phyloP scores from a whole-genome alignment of 2,329 filamentous ascomycete species.

The Furcasterigmium furcatum region DNA sequence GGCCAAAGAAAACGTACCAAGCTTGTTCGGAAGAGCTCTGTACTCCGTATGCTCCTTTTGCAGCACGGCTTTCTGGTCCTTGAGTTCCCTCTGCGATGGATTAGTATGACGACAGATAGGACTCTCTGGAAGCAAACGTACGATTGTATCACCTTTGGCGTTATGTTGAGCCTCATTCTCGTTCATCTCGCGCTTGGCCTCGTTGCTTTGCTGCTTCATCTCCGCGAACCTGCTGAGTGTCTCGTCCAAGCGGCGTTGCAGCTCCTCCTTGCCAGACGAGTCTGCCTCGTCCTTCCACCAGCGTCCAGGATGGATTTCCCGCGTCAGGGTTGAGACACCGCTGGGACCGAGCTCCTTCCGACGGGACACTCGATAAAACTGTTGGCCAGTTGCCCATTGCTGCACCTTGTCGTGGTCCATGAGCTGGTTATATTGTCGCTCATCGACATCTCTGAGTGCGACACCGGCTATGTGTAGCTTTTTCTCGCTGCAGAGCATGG shows the following conservation, averaged over 20 bases:
- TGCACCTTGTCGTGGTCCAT: constrained; percentile 53
- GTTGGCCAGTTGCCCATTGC: constrained; percentile 67
- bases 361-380: constrained; percentile 62
- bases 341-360: constrained; percentile 77
- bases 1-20: constrained; percentile 47
- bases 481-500: constrained; percentile 79
- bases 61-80: constrained; percentile 61
- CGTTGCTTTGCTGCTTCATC: constrained; percentile 37
- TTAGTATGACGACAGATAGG: constrained; percentile 13
- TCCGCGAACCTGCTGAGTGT: constrained; percentile 34
- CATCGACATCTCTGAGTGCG: constrained; percentile 57
- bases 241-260: constrained; percentile 52
- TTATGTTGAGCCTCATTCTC: not conserved
- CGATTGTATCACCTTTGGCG: not conserved
- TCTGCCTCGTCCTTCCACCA: constrained; percentile 80
- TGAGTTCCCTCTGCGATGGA: constrained; percentile 40
- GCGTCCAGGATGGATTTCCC: constrained; percentile 54
- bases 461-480: constrained; percentile 68
- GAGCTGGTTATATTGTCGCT: constrained; percentile 67
- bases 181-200: constrained; percentile 38
- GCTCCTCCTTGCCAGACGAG: constrained; percentile 55
- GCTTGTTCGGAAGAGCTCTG: constrained; percentile 65
- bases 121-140: not conserved
- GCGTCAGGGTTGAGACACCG: constrained; percentile 68
- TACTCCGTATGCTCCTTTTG: constrained; percentile 66